A percentile compares a stretch with the other conserved stretches of the same genome.
These are phyloP conservation scores for Angomonas ambiguus DNA, from an alignment of 208 protist species.

Conservation along the genomic window DNA sequence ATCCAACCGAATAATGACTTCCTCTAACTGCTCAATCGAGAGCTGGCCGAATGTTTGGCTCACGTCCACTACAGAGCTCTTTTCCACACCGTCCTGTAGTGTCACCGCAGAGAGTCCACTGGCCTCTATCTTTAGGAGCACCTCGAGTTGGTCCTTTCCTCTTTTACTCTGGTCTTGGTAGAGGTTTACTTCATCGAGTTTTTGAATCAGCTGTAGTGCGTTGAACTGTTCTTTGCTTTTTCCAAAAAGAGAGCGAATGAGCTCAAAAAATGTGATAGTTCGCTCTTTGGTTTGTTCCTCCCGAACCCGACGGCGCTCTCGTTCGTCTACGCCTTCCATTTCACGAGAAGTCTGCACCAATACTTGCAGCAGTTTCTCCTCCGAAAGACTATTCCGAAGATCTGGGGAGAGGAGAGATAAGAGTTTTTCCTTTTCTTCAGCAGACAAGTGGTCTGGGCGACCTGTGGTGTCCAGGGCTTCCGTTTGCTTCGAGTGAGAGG, in stretches of 20 bases:
- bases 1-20: constrained; percentile 30
- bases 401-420: constrained; percentile 53
- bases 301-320: constrained; percentile 39
- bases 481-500: neutral
- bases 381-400: constrained; percentile 56
- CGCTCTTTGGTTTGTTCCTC: constrained; percentile 57
- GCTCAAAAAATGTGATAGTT: constrained; percentile 62
- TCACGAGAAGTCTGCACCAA: constrained; percentile 67
- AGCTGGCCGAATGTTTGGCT: constrained; percentile 2
- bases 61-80: neutral
- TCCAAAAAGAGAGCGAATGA: constrained; percentile 56
- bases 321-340: constrained; percentile 27
- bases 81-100: constrained; percentile 21
- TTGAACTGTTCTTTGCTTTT: constrained; percentile 29
- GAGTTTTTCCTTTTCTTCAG: constrained; percentile 19
- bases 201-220: constrained; percentile 32
- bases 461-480: neutral
- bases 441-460: neutral
- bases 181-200: constrained; percentile 50
- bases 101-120: constrained; percentile 37
- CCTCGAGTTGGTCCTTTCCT: constrained; percentile 32
- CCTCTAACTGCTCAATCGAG: constrained; percentile 23
- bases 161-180: constrained; percentile 42
- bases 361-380: constrained; percentile 41
- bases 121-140: constrained; percentile 28